phyloP scores from a whole-genome alignment of 768 basidiomycete genomes.

The Tricholoma sp. region DNA sequence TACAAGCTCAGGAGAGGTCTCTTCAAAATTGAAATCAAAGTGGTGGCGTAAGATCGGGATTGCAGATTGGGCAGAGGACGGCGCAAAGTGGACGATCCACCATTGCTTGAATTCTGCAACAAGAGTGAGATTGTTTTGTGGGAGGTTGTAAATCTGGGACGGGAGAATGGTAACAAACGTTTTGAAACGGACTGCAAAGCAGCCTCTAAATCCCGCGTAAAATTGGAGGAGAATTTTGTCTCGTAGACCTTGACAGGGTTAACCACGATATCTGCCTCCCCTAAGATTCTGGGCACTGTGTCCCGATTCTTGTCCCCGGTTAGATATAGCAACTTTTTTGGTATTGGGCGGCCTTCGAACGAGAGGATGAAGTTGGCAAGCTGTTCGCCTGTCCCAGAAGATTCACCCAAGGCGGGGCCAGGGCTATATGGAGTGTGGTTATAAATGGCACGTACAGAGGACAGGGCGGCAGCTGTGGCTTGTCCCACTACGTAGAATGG shows the following conservation, averaged over 20 bases:
- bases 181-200: conserved; percentile 21
- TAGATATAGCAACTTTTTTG: conserved; percentile 56
- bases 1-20: neutral
- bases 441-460: conserved; percentile 25
- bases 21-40: conserved; percentile 31
- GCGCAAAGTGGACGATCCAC: conserved; percentile 75
- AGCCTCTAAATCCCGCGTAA: conserved; percentile 39
- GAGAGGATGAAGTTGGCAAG: conserved; percentile 60
- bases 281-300: conserved; percentile 49
- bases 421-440: conserved; percentile 21
- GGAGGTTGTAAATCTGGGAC: neutral
- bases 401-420: conserved; percentile 43
- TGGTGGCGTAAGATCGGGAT: conserved; percentile 42
- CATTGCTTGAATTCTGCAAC: conserved; percentile 26
- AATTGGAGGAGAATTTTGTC: conserved; percentile 62
- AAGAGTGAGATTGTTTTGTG: conserved; percentile 1
- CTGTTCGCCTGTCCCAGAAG: conserved; percentile 64
- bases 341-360: conserved; percentile 19
- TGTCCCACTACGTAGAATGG: conserved; percentile 73
- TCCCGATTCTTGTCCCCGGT: conserved; percentile 87
- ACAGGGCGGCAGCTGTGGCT: conserved; percentile 49
- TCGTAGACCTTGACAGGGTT: conserved; percentile 62
- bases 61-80: conserved; percentile 60
- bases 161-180: conserved; percentile 15
- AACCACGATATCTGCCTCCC: conserved; percentile 38